Percentiles rank a stretch among this genome's conserved stretches.
Conservation (phyloP, 768 basidiomycete genomes). For the Amanita molliuscula region DNA sequence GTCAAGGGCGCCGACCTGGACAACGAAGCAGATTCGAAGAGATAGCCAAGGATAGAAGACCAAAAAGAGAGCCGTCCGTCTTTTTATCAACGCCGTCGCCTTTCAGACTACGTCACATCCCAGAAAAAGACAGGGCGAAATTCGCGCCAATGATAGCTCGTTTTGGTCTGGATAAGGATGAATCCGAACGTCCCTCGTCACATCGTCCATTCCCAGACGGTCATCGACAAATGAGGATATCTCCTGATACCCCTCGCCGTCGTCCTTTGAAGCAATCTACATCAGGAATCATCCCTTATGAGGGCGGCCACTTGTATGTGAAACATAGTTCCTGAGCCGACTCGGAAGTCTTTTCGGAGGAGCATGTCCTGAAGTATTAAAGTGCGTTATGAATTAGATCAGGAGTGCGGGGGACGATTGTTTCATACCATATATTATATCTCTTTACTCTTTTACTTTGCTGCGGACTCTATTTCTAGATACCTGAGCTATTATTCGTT, state of each 20-base stretch:
- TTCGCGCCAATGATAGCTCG: neutral
- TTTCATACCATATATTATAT: neutral
- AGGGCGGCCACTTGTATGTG: neutral
- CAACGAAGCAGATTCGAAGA: neutral
- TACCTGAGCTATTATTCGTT: neutral
- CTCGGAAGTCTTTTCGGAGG: neutral
- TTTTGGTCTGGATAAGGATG: neutral
- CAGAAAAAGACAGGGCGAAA: neutral
- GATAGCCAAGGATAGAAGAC: neutral
- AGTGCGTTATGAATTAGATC: too few relatives aligned
- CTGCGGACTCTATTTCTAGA: too few relatives aligned
- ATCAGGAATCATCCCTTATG: neutral
- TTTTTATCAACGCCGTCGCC: neutral
- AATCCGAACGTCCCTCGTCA: neutral
- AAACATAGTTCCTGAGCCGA: neutral
- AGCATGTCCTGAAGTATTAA: too few relatives aligned
- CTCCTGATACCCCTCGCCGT: neutral
- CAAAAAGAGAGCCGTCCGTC: neutral
- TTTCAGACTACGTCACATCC: neutral
- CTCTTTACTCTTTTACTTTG: neutral
- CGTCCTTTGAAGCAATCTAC: neutral
- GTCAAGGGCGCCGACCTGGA: neutral
- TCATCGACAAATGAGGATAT: neutral
- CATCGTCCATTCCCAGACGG: neutral
- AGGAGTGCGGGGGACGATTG: neutral